A percentile compares a stretch with the other conserved stretches of the same genome.
phyloP scores from a whole-genome alignment of 331 rosid species.

The Acacia pycnantha region DNA sequence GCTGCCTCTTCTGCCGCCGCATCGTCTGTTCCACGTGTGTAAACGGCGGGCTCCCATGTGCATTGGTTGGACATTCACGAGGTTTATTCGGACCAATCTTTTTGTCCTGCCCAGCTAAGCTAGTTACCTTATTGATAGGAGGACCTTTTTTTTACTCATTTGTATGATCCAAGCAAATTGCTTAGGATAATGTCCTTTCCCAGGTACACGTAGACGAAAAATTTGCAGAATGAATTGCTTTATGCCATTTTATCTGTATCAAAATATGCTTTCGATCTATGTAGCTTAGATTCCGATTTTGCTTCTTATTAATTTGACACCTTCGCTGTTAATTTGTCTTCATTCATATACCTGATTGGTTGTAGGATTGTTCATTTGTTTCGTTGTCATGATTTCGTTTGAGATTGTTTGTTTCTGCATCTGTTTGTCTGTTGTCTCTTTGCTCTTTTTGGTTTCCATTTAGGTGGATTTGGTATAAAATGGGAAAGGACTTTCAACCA shows the following conservation, averaged over 20 bases:
- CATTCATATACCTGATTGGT: not conserved
- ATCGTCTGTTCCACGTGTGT: conserved; percentile 33
- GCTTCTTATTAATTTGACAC: conserved; percentile 6
- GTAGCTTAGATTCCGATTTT: conserved; percentile 31
- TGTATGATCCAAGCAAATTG: conserved; percentile 41
- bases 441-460: not conserved
- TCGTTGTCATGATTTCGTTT: not conserved
- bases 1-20: conserved; percentile 45
- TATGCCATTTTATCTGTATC: not conserved
- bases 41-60: conserved; percentile 5
- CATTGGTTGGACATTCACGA: conserved; percentile 22
- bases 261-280: conserved; percentile 22
- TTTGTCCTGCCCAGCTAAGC: conserved; percentile 27
- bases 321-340: not conserved
- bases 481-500: not conserved
- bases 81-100: conserved; percentile 32
- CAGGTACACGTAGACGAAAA: conserved; percentile 14
- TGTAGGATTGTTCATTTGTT: not conserved
- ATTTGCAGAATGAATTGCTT: not conserved
- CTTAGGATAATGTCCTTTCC: conserved; percentile 16
- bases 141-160: not conserved
- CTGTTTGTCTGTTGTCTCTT: conserved; percentile 5
- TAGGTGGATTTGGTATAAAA: not conserved
- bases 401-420: not conserved
- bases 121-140: conserved; percentile 2